phyloP scores from a whole-genome alignment of 176 grass and related monocot genomes.

The Chrysopogon serrulatus region DNA sequence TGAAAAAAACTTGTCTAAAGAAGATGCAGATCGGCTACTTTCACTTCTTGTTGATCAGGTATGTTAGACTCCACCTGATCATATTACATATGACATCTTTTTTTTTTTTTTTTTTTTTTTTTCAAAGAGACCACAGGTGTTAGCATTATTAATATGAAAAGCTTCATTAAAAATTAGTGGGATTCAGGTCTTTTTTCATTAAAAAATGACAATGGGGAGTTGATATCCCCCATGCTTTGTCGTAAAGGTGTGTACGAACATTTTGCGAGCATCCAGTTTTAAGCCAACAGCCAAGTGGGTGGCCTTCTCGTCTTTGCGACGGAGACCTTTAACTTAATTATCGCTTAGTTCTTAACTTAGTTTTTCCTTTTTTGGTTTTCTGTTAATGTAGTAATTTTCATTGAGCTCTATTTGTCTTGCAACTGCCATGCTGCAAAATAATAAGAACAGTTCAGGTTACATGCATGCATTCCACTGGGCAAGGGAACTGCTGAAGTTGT shows the following conservation, averaged over 20 bases:
- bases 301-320: background rate
- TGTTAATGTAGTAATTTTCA: background rate
- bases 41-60: conserved; percentile 90
- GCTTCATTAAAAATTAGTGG: conserved; percentile 10
- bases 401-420: conserved; percentile 3
- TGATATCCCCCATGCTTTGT: background rate
- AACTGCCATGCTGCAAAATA: background rate
- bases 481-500: background rate
- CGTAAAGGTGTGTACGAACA: background rate
- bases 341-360: background rate
- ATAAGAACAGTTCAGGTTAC: background rate
- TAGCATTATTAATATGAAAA: background rate
- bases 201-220: background rate
- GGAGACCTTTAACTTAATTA: background rate
- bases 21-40: conserved; percentile 66
- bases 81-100: background rate
- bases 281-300: background rate
- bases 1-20: conserved; percentile 73
- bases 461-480: background rate
- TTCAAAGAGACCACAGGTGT: background rate
- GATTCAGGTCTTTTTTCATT: background rate
- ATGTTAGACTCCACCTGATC: background rate
- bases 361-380: background rate
- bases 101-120: background rate
- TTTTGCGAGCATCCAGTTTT: background rate